Evolutionary conservation across 176 grass and related monocot species (phyloP), one percentile per base, ranked within the genome.

Genomic region (Tuctoria greenei): DNA sequence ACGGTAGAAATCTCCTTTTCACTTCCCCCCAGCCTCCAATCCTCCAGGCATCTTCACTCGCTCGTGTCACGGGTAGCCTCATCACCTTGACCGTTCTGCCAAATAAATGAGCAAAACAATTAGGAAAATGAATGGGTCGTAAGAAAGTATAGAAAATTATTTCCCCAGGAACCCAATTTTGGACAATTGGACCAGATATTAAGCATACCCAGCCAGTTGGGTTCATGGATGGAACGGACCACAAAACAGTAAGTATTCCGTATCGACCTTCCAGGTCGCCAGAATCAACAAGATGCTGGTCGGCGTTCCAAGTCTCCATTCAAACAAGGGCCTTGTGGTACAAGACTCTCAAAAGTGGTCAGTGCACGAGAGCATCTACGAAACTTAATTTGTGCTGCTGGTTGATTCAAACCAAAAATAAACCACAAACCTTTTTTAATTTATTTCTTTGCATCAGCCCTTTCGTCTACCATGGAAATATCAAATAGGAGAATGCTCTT

Each of bases 171-270:
- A 56, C 36, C 62, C 37, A 57, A 66, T 21, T 18, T 67, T 67
- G 6, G 49, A 78, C 76, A n/a, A n/a, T n/a, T n/a, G n/a, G n/a
- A n/a, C n/a, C 23, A 65, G 45, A 55, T 28, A 41, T 67, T 24
- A 20, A 41, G 15, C 49, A 25, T 54, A 9, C 50, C 15, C 2
- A 34, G 10, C 47, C 4, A 66, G 73, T 62, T 43, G 23, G 77
- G 16, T 79, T 44, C 76, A 69, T 3, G 26, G 27, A 46, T n/a
- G n/a, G n/a, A n/a, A n/a, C n/a, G n/a, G n/a, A 60, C 37, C 77
- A 69, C 65, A 68, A 21, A 31, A 1, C 10, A 14, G 42, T 12
- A 13, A n/a, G 23, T 9, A 16, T 44, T 58, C 64, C 66, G 24
- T 58, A 68, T 68, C 24, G 31, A 43, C 40, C 26, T 34, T 11